Evolutionary conservation across 73 alveolate genomes (phyloP).

Genomic region (Tetrahymena thermophila): DNA sequence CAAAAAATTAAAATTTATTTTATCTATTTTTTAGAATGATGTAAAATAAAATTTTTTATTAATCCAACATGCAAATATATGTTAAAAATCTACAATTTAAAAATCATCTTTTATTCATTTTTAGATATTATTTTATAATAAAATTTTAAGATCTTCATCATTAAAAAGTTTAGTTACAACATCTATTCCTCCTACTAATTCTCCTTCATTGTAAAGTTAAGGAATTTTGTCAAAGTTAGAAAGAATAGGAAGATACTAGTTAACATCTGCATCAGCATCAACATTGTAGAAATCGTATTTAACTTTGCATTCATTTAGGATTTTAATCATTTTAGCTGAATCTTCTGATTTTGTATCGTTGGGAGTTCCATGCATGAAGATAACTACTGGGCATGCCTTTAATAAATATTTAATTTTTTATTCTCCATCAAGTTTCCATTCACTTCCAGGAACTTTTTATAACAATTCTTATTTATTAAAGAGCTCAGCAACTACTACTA

Average conservation of each 20-base stretch:
- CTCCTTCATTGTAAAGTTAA: slow-evolving; percentile 30
- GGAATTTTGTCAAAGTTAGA: slow-evolving; percentile 35
- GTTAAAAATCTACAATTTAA: background rate
- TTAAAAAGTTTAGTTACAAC: slow-evolving; percentile 41
- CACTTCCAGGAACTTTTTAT: background rate
- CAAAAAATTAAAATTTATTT: too few species aligned
- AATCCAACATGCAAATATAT: too few species aligned
- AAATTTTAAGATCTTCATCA: slow-evolving; percentile 34
- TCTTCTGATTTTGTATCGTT: slow-evolving; percentile 16
- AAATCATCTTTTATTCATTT: background rate
- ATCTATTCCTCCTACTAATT: slow-evolving; percentile 60
- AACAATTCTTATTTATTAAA: background rate
- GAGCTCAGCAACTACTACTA: background rate
- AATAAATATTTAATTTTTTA: background rate
- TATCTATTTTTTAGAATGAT: too few species aligned
- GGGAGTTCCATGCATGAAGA: slow-evolving; percentile 18
- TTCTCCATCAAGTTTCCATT: background rate
- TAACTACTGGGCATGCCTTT: background rate
- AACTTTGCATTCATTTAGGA: slow-evolving; percentile 18
- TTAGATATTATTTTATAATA: background rate
- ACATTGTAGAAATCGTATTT: background rate
- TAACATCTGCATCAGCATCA: background rate
- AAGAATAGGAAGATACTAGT: background rate
- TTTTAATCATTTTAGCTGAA: slow-evolving; percentile 8
- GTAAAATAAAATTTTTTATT: too few species aligned